Conservation (phyloP, 768 basidiomycete genomes). For the Gelatoporia subvermispora region DNA sequence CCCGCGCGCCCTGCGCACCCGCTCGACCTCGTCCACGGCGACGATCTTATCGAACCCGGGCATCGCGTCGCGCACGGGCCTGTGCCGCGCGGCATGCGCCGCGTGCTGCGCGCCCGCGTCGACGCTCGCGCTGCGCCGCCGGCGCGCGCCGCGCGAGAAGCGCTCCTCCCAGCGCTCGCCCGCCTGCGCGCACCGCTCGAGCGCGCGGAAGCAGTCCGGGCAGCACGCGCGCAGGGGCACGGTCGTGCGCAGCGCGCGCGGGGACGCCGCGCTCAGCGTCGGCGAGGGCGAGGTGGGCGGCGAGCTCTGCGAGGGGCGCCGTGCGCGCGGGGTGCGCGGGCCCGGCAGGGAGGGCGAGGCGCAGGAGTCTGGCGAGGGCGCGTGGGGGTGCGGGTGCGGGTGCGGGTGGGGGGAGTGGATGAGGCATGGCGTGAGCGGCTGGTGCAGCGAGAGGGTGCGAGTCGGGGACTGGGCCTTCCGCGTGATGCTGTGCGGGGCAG, state of each 20-base stretch:
- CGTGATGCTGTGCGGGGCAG: slow-evolving; percentile 13
- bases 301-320: slow-evolving; percentile 18
- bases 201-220: slow-evolving; percentile 51
- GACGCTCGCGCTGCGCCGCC: slow-evolving; percentile 40
- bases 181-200: slow-evolving; percentile 49
- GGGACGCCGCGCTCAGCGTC: slow-evolving; percentile 13
- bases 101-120: slow-evolving; percentile 15
- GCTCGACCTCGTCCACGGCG: slow-evolving; percentile 61
- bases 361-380: slow-evolving; percentile 9
- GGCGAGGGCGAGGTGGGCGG: slow-evolving; percentile 14
- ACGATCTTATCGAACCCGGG: slow-evolving; percentile 29
- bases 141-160: slow-evolving; percentile 58
- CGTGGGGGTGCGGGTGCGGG: slow-evolving; percentile 8
- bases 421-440: slow-evolving; percentile 44
- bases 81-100: slow-evolving; percentile 11
- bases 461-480: slow-evolving; percentile 28
- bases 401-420: slow-evolving; percentile 49
- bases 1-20: not conserved
- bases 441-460: slow-evolving; percentile 31
- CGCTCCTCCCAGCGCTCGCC: slow-evolving; percentile 59
- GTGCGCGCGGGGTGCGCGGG: slow-evolving; percentile 11
- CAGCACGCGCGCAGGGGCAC: slow-evolving; percentile 74
- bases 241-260: slow-evolving; percentile 37
- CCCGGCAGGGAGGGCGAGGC: slow-evolving; percentile 10
- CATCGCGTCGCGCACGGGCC: slow-evolving; percentile 12